These are phyloP conservation scores for Diaporthe capsici DNA, from an alignment of 2,329 filamentous ascomycete species.

Conservation along the genomic window DNA sequence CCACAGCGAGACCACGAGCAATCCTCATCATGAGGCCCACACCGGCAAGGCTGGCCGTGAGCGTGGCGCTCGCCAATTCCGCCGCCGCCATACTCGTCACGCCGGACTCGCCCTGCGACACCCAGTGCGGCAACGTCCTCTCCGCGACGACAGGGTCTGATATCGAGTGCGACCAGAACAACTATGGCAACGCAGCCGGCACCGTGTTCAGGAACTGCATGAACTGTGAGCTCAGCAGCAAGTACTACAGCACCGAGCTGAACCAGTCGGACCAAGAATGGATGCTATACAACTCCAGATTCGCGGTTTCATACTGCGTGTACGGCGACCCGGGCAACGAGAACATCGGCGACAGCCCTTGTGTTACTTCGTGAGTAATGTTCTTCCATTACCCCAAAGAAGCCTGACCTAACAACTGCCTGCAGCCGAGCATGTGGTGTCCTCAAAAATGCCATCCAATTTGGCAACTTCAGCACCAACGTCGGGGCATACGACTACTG, in stretches of 20 bases:
- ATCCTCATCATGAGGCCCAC: conserved; percentile 40
- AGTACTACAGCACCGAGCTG: conserved; percentile 53
- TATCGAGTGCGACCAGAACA: conserved; percentile 61
- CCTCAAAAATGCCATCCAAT: conserved; percentile 62
- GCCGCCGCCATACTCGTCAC: conserved; percentile 58
- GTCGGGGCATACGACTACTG: conserved; percentile 68
- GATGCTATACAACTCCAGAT: conserved; percentile 72
- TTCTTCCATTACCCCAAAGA: not conserved
- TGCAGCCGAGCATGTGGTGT: conserved; percentile 67
- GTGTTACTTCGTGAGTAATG: conserved; percentile 64
- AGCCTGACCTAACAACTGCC: conserved; percentile 45
- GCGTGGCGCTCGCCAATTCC: conserved; percentile 43
- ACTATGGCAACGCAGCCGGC: conserved; percentile 58
- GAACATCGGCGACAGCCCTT: conserved; percentile 59
- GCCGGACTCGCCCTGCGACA: conserved; percentile 63
- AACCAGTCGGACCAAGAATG: conserved; percentile 67
- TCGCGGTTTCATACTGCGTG: conserved; percentile 68
- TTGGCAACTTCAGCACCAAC: conserved; percentile 62
- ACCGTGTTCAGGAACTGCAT: conserved; percentile 67
- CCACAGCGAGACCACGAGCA: conserved; percentile 2
- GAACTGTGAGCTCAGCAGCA: conserved; percentile 66
- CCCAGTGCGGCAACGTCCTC: conserved; percentile 68
- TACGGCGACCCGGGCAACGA: conserved; percentile 63
- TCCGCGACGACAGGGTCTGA: conserved; percentile 60
- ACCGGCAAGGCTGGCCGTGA: conserved; percentile 34